A percentile compares a stretch with the other conserved stretches of the same genome.
Conservation (phyloP, 805 yeast species). For the Wickerhamiella shivajii region DNA sequence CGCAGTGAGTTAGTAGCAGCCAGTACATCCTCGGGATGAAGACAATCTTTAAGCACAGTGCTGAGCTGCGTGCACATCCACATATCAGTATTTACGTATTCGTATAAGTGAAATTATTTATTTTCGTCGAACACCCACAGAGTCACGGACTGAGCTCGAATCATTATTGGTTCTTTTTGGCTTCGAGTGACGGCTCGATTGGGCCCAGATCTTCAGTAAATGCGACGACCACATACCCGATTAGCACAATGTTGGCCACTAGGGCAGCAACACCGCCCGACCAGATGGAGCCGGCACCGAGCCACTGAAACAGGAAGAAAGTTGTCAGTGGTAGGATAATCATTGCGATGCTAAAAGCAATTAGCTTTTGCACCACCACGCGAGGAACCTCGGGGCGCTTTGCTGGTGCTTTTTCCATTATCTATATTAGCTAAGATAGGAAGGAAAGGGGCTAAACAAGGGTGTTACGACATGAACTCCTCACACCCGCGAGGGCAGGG, state of each 20-base stretch:
- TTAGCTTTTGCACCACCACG: slow-evolving; percentile 33
- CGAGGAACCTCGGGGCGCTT: slow-evolving; percentile 14
- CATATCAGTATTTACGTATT: no score
- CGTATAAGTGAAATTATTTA: no score
- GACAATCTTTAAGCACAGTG: no score
- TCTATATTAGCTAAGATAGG: not conserved
- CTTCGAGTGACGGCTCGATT: no score
- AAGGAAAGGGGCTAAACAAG: no score
- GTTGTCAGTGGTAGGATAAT: slow-evolving; percentile 43
- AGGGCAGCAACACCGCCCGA: slow-evolving; percentile 65
- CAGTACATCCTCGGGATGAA: no score
- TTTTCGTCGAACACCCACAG: no score
- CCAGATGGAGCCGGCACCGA: slow-evolving; percentile 29
- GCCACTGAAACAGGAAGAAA: slow-evolving; percentile 32
- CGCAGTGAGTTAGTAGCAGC: no score
- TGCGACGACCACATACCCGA: slow-evolving; percentile 56
- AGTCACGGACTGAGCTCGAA: no score
- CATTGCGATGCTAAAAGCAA: slow-evolving; percentile 59
- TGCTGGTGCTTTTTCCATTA: not conserved
- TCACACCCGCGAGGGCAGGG: slow-evolving; percentile 6
- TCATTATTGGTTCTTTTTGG: no score
- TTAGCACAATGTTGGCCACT: slow-evolving; percentile 52
- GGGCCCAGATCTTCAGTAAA: slow-evolving; percentile 39
- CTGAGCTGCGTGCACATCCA: no score
- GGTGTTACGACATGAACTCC: slow-evolving; percentile 11